Evolutionary conservation across 1,284 basidiomycete genomes (phyloP).

Genomic region (Rhodotorula sp.): DNA sequence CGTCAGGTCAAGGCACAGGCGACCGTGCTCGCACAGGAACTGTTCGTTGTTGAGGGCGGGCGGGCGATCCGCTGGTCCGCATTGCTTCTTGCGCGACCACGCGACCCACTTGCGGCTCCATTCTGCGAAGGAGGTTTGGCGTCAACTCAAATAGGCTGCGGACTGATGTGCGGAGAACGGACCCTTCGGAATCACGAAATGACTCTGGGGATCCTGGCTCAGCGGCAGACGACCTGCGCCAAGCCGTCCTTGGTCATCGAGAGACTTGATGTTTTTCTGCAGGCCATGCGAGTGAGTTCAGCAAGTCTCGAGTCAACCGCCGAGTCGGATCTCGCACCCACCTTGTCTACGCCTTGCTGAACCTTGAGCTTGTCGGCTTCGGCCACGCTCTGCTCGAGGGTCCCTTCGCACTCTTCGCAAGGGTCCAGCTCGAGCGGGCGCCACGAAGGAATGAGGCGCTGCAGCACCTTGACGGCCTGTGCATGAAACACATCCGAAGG

Average conservation of each 20-base stretch:
- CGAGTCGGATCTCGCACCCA: conserved; percentile 41
- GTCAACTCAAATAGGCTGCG: not conserved
- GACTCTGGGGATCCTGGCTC: not conserved
- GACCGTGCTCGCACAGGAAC: conserved; percentile 66
- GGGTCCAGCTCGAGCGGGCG: conserved; percentile 42
- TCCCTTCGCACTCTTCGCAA: conserved; percentile 63
- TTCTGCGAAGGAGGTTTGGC: not conserved
- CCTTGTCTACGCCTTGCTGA: conserved; percentile 72
- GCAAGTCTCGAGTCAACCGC: not conserved
- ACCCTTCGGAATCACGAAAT: conserved; percentile 33
- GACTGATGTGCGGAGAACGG: not conserved
- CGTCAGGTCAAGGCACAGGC: conserved; percentile 67
- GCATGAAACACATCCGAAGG: not conserved
- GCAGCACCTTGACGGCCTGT: conserved; percentile 62
- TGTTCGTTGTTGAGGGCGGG: conserved; percentile 60
- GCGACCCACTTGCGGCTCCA: conserved; percentile 24
- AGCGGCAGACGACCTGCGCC: conserved; percentile 10
- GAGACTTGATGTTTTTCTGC: conserved; percentile 16
- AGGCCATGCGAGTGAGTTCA: not conserved
- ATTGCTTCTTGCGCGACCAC: conserved; percentile 22
- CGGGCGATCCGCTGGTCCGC: conserved; percentile 56
- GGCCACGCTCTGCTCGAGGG: conserved; percentile 61
- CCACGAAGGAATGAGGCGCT: conserved; percentile 65
- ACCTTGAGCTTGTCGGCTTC: conserved; percentile 54
- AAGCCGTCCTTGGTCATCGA: conserved; percentile 16